These are phyloP conservation scores for Allodekkera sacchari DNA, from an alignment of 805 yeast species.

Conservation along the genomic window DNA sequence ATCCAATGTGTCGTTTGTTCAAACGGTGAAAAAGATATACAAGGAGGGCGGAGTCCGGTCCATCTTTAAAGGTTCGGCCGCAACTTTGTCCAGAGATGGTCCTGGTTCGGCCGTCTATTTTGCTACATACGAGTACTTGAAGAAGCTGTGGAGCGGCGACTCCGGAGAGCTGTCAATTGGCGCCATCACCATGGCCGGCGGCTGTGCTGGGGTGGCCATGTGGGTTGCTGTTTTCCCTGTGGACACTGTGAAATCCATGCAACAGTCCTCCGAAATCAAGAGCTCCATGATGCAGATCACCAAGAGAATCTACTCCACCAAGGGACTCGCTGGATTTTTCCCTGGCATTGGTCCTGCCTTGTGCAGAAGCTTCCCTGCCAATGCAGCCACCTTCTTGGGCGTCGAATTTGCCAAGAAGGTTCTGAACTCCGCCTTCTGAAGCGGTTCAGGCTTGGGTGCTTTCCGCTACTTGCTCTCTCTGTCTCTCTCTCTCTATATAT, in stretches of 20 bases:
- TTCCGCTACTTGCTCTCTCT: not conserved
- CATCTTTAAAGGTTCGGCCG: constrained; percentile 82
- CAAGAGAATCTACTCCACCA: constrained; percentile 55
- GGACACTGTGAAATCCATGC: constrained; percentile 84
- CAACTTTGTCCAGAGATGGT: constrained; percentile 93
- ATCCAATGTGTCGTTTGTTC: constrained; percentile 37
- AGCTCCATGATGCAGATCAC: constrained; percentile 60
- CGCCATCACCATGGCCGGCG: constrained; percentile 86
- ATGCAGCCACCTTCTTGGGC: constrained; percentile 97
- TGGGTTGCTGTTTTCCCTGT: constrained; percentile 95
- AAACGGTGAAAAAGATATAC: constrained; percentile 61
- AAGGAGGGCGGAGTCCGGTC: constrained; percentile 77
- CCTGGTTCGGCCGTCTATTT: constrained; percentile 96
- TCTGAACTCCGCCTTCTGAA: constrained; percentile 7
- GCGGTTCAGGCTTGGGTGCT: constrained; percentile 1
- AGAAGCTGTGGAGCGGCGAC: constrained; percentile 47
- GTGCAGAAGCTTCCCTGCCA: constrained; percentile 93
- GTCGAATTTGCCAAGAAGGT: constrained; percentile 63
- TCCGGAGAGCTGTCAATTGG: constrained; percentile 54
- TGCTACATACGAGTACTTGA: constrained; percentile 85
- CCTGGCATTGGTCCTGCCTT: constrained; percentile 97
- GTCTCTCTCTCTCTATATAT: too few species aligned
- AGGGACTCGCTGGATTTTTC: constrained; percentile 88
- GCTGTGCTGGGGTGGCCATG: constrained; percentile 94
- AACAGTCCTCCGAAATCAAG: constrained; percentile 54